phyloP scores from a whole-genome alignment of 441 rosid species.

The Jatropha multifida region DNA sequence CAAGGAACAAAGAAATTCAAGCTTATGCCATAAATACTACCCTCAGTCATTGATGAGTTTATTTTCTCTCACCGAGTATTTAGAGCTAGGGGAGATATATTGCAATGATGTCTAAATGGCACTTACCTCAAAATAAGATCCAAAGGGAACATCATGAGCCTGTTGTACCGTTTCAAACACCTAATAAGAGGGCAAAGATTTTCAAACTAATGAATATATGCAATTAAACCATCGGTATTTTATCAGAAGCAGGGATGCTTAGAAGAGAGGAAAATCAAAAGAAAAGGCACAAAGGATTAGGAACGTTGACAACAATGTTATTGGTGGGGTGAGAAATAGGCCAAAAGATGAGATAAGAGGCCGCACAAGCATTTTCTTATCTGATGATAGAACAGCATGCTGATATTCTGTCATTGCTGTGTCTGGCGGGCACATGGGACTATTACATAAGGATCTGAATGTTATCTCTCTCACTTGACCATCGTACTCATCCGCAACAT shows the following conservation, averaged over 20 bases:
- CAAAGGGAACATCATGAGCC: slow-evolving; percentile 97
- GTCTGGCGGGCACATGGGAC: slow-evolving; percentile 99
- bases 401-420: slow-evolving; percentile 97
- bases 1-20: background rate
- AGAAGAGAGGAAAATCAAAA: background rate
- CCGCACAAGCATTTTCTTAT: slow-evolving; percentile 69
- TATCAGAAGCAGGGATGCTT: background rate
- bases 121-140: slow-evolving; percentile 90
- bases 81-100: background rate
- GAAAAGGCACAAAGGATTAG: background rate
- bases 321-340: background rate
- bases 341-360: slow-evolving; percentile 13
- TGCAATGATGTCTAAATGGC: background rate
- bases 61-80: background rate
- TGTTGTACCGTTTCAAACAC: slow-evolving; percentile 96
- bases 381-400: slow-evolving; percentile 73
- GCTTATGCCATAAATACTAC: background rate
- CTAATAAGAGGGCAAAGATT: slow-evolving; percentile 33
- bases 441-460: slow-evolving; percentile 80
- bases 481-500: slow-evolving; percentile 84
- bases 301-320: background rate
- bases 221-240: background rate
- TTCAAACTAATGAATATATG: background rate
- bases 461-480: slow-evolving; percentile 97
- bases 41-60: background rate